phyloP scores from a whole-genome alignment of 108 stramenopile species.

The Seminavis robusta region DNA sequence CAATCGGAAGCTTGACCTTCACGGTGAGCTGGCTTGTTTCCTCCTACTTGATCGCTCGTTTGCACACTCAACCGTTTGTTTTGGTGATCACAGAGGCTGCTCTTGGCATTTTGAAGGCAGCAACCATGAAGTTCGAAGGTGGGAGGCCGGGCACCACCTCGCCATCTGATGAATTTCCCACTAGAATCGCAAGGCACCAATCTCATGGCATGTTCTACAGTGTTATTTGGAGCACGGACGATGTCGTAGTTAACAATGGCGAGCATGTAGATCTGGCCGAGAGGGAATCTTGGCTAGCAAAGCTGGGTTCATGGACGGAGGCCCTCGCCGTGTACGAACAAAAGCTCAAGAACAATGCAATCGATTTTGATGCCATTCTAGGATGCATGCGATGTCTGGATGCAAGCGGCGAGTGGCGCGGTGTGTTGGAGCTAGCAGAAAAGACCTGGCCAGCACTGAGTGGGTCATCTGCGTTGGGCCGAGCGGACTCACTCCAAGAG shows the following conservation, averaged over 20 bases:
- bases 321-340: constrained; percentile 83
- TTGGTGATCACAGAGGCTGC: constrained; percentile 78
- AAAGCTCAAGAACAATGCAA: constrained; percentile 68
- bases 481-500: background rate
- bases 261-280: constrained; percentile 37
- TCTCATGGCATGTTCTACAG: constrained; percentile 64
- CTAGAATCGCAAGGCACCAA: constrained; percentile 24
- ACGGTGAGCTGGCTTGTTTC: constrained; percentile 19
- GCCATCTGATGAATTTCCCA: constrained; percentile 16
- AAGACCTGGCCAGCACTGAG: constrained; percentile 53
- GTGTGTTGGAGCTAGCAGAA: constrained; percentile 80
- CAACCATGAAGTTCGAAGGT: constrained; percentile 61
- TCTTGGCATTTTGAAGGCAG: constrained; percentile 90
- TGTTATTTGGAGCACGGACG: constrained; percentile 54
- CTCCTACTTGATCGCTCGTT: background rate
- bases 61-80: background rate
- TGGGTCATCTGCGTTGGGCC: background rate
- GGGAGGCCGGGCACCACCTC: background rate
- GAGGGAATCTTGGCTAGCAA: constrained; percentile 92
- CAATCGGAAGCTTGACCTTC: constrained; percentile 95
- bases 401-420: constrained; percentile 92
- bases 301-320: constrained; percentile 95
- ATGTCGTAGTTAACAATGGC: constrained; percentile 18
- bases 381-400: constrained; percentile 96
- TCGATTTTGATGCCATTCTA: constrained; percentile 80